These are phyloP conservation scores for Penicillium olsonii DNA, from an alignment of 2,329 filamentous ascomycete genomes.

Conservation along the genomic window DNA sequence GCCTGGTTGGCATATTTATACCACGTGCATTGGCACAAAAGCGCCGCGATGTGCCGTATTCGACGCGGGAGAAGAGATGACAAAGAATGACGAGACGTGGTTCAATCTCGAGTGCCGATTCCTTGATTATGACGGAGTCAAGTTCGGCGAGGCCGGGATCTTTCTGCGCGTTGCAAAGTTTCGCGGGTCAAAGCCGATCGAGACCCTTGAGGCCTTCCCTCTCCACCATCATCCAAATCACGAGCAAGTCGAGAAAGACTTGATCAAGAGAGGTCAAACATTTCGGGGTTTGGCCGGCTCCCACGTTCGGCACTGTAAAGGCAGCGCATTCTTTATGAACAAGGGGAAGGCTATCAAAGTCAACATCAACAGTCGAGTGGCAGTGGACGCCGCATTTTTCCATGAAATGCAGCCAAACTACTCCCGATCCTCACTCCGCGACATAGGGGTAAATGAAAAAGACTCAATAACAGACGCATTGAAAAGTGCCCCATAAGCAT, in stretches of 20 bases:
- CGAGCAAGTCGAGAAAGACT: constrained; percentile 21
- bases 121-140: constrained; percentile 34
- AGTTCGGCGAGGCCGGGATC: constrained; percentile 25
- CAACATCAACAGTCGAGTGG: constrained; percentile 24
- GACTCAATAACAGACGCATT: background rate
- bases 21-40: constrained; percentile 25
- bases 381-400: constrained; percentile 25
- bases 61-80: constrained; percentile 23
- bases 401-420: constrained; percentile 27
- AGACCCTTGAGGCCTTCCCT: constrained; percentile 32
- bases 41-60: constrained; percentile 25
- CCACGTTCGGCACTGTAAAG: constrained; percentile 32
- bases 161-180: constrained; percentile 29
- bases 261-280: constrained; percentile 29
- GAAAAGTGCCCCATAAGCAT: background rate
- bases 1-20: constrained; percentile 31
- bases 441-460: constrained; percentile 12
- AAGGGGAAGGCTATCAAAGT: constrained; percentile 24
- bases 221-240: constrained; percentile 29
- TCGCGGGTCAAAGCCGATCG: constrained; percentile 30
- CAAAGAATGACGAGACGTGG: constrained; percentile 19
- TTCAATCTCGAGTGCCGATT: constrained; percentile 30
- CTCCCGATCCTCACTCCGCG: constrained; percentile 18
- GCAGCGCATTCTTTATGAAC: constrained; percentile 35
- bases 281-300: constrained; percentile 30